phyloP scores from a whole-genome alignment of 768 basidiomycete species.

The Agaricus blazei region DNA sequence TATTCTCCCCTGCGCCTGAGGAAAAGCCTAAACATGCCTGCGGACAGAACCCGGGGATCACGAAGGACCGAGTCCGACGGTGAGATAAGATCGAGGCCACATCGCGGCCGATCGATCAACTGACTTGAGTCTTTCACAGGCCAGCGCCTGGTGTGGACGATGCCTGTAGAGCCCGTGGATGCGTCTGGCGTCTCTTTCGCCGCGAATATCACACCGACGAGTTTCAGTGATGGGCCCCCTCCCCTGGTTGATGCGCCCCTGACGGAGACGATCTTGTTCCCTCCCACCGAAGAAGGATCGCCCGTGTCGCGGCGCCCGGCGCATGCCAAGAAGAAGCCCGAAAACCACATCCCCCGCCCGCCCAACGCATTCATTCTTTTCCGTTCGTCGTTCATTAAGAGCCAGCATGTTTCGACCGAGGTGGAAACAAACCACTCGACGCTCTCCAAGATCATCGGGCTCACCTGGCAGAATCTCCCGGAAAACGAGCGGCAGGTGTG shows the following conservation, averaged over 20 bases:
- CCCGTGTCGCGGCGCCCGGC: slow-evolving; percentile 36
- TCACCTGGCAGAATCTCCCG: slow-evolving; percentile 77
- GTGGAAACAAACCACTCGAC: slow-evolving; percentile 83
- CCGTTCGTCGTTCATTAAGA: slow-evolving; percentile 78
- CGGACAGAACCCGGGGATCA: slow-evolving; percentile 23
- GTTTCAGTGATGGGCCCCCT: slow-evolving; percentile 22
- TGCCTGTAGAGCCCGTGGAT: slow-evolving; percentile 20
- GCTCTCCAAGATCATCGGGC: slow-evolving; percentile 78
- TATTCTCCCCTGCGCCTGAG: not conserved
- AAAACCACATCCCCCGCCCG: slow-evolving; percentile 76
- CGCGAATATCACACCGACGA: slow-evolving; percentile 17
- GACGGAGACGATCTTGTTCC: slow-evolving; percentile 54
- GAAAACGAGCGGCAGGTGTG: slow-evolving; percentile 73
- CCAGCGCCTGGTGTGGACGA: slow-evolving; percentile 26
- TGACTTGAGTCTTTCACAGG: slow-evolving; percentile 14
- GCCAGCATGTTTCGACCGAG: slow-evolving; percentile 67
- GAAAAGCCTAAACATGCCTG: slow-evolving; percentile 21
- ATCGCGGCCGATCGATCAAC: slow-evolving; percentile 2
- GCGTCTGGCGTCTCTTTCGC: slow-evolving; percentile 18
- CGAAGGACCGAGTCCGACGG: slow-evolving; percentile 21
- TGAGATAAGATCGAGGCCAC: slow-evolving; percentile 12
- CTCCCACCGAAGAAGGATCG: slow-evolving; percentile 33
- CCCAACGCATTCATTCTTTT: slow-evolving; percentile 88
- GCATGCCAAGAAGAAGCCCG: slow-evolving; percentile 67
- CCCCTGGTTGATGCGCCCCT: slow-evolving; percentile 22